Percentiles rank a stretch among this genome's conserved stretches.
phyloP scores from a whole-genome alignment of 371 early-diverging fungal genomes.

The Haplosporangium sp. region DNA sequence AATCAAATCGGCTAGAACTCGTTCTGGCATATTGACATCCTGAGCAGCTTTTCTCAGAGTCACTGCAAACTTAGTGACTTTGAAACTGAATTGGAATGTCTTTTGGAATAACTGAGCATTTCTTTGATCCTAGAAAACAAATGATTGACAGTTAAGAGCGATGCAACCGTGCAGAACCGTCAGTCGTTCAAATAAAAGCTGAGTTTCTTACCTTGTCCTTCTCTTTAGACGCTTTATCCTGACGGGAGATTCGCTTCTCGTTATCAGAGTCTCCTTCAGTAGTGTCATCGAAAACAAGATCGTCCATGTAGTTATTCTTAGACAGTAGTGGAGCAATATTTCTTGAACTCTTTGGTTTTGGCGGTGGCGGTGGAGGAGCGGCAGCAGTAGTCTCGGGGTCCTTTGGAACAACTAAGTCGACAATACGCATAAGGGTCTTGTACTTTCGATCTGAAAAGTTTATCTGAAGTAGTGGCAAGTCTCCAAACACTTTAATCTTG shows the following conservation, averaged over 20 bases:
- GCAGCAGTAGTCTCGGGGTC: slow-evolving; percentile 52
- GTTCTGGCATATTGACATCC: slow-evolving; percentile 59
- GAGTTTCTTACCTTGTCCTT: slow-evolving; percentile 24
- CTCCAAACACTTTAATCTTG: slow-evolving; percentile 83
- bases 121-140: slow-evolving; percentile 27
- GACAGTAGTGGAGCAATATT: slow-evolving; percentile 24
- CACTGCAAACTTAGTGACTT: slow-evolving; percentile 78
- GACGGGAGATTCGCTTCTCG: slow-evolving; percentile 15
- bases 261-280: slow-evolving; percentile 47
- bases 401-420: slow-evolving; percentile 68
- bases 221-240: slow-evolving; percentile 22
- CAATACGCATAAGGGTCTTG: slow-evolving; percentile 87
- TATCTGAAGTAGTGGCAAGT: slow-evolving; percentile 87
- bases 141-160: not conserved
- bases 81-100: slow-evolving; percentile 77
- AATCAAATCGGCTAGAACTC: slow-evolving; percentile 74
- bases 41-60: slow-evolving; percentile 67
- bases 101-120: slow-evolving; percentile 58
- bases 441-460: slow-evolving; percentile 96
- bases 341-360: slow-evolving; percentile 37
- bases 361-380: slow-evolving; percentile 26
- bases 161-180: not conserved
- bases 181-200: not conserved
- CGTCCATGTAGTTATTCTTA: slow-evolving; percentile 31
- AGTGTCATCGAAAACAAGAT: slow-evolving; percentile 47